Percentiles rank a stretch among this genome's conserved stretches.
These are phyloP conservation scores for Termitomyces sp. DNA, from an alignment of 768 basidiomycete genomes.

Conservation along the genomic window DNA sequence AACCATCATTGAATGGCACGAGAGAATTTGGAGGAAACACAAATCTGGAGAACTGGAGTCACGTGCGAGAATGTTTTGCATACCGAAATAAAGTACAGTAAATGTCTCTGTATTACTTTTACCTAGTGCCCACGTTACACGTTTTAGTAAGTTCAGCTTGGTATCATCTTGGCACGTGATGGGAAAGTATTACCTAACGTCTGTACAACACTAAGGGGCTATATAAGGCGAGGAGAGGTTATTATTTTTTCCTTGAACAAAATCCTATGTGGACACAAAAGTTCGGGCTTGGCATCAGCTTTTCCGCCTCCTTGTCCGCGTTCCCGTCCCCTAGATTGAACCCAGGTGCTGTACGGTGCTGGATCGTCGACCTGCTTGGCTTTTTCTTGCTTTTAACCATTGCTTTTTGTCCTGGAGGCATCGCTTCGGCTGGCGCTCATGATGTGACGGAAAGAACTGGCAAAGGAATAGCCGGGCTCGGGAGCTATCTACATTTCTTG, in stretches of 20 bases:
- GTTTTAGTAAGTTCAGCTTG: no score
- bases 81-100: no score
- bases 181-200: constrained; percentile 40
- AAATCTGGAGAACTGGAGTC: no score
- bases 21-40: no score
- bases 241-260: constrained; percentile 43
- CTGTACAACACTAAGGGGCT: constrained; percentile 18
- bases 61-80: no score
- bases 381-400: constrained; percentile 37
- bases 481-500: constrained; percentile 28
- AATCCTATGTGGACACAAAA: constrained; percentile 75
- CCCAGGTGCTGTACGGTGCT: constrained; percentile 28
- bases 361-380: constrained; percentile 26
- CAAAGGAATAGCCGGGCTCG: constrained; percentile 21
- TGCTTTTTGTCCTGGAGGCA: constrained; percentile 49
- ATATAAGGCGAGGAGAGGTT: constrained; percentile 11
- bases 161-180: constrained; percentile 7
- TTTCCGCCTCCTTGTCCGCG: constrained; percentile 88
- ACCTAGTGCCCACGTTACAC: no score
- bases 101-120: no score
- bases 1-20: no score
- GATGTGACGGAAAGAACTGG: constrained; percentile 34
- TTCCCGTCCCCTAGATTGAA: constrained; percentile 83
- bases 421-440: constrained; percentile 72
- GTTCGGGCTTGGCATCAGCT: constrained; percentile 84